Conservation (phyloP, 306 rosid genomes). For the Trifolium fragiferum region DNA sequence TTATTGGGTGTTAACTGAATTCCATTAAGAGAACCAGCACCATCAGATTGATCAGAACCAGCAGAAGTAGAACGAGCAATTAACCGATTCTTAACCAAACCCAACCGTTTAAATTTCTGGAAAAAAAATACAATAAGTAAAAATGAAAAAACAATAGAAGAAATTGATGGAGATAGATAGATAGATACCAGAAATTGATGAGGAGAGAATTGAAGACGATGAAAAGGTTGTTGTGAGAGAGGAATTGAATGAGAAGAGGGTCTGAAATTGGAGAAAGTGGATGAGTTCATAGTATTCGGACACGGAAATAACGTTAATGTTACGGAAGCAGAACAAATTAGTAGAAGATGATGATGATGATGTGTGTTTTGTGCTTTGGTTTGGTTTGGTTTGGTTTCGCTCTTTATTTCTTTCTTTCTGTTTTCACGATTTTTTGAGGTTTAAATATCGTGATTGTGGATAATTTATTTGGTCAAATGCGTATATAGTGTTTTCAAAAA, state of each 20-base stretch:
- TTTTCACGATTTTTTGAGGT: constrained; percentile 4
- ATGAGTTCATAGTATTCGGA: constrained; percentile 58
- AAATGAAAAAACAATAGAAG: not conserved
- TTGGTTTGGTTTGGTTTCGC: constrained; percentile 16
- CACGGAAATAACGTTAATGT: constrained; percentile 19
- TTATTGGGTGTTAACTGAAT: constrained; percentile 69
- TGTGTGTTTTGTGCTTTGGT: constrained; percentile 24
- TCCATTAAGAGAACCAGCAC: constrained; percentile 53
- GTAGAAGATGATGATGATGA: not conserved
- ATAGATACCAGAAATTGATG: constrained; percentile 53
- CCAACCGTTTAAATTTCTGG: constrained; percentile 66
- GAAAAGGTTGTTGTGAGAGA: constrained; percentile 48
- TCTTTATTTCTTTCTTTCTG: not conserved
- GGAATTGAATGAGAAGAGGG: constrained; percentile 62
- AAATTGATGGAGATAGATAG: not conserved
- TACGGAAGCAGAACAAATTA: constrained; percentile 33
- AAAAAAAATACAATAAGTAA: constrained; percentile 11
- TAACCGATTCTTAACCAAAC: constrained; percentile 53
- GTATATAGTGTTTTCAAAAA: too few species aligned
- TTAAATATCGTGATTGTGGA: constrained; percentile 1
- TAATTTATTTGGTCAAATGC: not conserved
- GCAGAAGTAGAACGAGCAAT: constrained; percentile 61
- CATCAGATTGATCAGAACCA: constrained; percentile 58
- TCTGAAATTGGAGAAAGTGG: constrained; percentile 61
- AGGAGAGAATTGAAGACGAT: constrained; percentile 51